Conservation (phyloP, 805 yeast species). For the Candida hungchunana region DNA sequence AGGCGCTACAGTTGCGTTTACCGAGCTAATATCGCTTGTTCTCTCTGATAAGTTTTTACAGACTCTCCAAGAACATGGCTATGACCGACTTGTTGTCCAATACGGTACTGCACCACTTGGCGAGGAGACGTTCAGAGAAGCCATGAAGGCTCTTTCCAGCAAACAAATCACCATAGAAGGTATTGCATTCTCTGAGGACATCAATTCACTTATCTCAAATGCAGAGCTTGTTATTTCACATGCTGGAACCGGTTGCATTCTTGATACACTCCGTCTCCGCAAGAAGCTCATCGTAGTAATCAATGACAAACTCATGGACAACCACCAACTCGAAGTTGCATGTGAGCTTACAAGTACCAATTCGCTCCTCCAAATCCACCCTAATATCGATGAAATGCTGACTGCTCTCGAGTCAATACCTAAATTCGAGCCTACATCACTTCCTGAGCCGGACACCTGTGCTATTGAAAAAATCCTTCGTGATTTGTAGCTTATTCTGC, state of each 20-base stretch:
- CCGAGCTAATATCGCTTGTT: constrained; percentile 45
- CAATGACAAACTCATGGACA: constrained; percentile 73
- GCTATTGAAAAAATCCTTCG: constrained; percentile 10
- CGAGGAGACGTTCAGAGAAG: constrained; percentile 18
- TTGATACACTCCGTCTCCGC: constrained; percentile 60
- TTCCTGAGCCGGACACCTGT: constrained; percentile 25
- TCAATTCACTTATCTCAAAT: constrained; percentile 36
- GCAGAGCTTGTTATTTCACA: constrained; percentile 75
- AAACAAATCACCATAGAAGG: constrained; percentile 42
- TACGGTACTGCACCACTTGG: constrained; percentile 44
- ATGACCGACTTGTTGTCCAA: constrained; percentile 46
- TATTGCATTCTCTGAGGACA: constrained; percentile 41
- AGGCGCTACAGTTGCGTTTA: constrained; percentile 89
- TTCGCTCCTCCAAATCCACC: constrained; percentile 25
- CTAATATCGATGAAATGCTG: constrained; percentile 16
- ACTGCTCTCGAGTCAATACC: constrained; percentile 14
- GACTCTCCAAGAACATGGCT: constrained; percentile 34
- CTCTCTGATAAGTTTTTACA: constrained; percentile 33
- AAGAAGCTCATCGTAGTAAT: constrained; percentile 66
- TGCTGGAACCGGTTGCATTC: constrained; percentile 88
- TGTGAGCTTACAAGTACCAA: constrained; percentile 39
- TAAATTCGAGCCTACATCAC: constrained; percentile 7
- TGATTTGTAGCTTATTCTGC: constrained; percentile 5
- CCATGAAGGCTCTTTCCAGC: neutral
- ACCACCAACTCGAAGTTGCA: constrained; percentile 82